Evolutionary conservation across 768 basidiomycete species (phyloP), one percentile per base, ranked within the genome.

Genomic region (Pleurotus pulmonarius): DNA sequence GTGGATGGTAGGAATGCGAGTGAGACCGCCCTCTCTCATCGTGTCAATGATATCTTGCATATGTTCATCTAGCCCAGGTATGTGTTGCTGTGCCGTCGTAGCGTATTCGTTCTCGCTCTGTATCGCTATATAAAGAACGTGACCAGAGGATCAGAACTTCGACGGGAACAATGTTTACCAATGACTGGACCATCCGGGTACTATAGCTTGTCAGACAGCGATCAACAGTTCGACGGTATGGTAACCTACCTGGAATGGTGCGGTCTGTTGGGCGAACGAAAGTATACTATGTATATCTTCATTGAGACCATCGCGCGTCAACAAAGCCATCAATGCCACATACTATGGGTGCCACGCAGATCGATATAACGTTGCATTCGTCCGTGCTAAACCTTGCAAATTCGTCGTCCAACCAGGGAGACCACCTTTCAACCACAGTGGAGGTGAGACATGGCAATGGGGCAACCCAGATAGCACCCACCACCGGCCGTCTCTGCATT

Each of bases 401-500:
- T 78, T 76, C 1, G 75, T 74, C 5, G 69, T 71, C 80, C 79
- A 81, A 6, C 76, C 78, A 6, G 79, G 80, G 26, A 81, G 73
- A 2, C 79, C 76, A 18, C 72, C 72, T 69, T 37, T 13, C 5
- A 20, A 2, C 20, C 41, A 15, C 16, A 3, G 52, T 22, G 5
- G 52, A 8, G 11, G 11, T 34, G 29, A 34, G 29, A 34, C 29
- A 8, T 34, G 29, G 1, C 29, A 9, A 11, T 9, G 4, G 11
- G 9, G 9, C 3, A 11, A 53, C 15, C 11, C 20, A 37, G 24
- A 13, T 46, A 38, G 12, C 38, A 15, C 48, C 75, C 75, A 59
- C 86, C 86, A 5, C 81, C 86, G 25, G 84, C 83, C 5, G 82
- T 83, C 61, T 87, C 86, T 3, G 84, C 85, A 51, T 87, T 87